These are phyloP conservation scores for Amphibolis antarctica DNA, from an alignment of 106 monocot genomes.

Conservation along the genomic window DNA sequence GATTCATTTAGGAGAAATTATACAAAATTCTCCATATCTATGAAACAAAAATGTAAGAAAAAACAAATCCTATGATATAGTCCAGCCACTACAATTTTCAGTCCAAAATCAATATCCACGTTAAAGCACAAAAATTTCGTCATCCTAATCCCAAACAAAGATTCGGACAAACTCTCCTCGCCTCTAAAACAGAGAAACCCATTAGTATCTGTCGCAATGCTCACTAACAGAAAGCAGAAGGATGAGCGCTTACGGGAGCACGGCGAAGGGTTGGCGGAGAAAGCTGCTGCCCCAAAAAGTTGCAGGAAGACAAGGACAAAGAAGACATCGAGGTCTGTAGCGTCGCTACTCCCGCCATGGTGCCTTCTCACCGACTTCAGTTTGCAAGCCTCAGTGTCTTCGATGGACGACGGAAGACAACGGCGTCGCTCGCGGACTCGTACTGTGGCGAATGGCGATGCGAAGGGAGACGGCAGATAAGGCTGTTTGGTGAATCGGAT, in stretches of 20 bases:
- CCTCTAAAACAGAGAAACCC: neutral
- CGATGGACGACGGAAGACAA: too few relatives aligned
- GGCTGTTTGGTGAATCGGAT: neutral
- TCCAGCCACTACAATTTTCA: neutral
- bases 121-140: neutral
- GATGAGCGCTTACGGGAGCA: slow-evolving; percentile 5
- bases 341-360: slow-evolving; percentile 50
- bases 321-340: slow-evolving; percentile 76
- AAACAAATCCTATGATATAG: too few relatives aligned
- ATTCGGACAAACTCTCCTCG: neutral
- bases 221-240: neutral
- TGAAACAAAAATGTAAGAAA: too few relatives aligned
- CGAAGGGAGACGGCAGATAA: neutral
- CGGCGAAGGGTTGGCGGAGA: neutral
- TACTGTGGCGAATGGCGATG: neutral
- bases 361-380: neutral
- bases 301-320: slow-evolving; percentile 51
- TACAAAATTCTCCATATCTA: too few relatives aligned
- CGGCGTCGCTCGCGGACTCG: too few relatives aligned
- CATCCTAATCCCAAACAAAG: slow-evolving; percentile 1
- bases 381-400: neutral
- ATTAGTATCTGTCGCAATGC: neutral
- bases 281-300: slow-evolving; percentile 56
- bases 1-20: too few relatives aligned
- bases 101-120: neutral